phyloP scores from a whole-genome alignment of 768 basidiomycete species.

The Gautieria morchelliformis region DNA sequence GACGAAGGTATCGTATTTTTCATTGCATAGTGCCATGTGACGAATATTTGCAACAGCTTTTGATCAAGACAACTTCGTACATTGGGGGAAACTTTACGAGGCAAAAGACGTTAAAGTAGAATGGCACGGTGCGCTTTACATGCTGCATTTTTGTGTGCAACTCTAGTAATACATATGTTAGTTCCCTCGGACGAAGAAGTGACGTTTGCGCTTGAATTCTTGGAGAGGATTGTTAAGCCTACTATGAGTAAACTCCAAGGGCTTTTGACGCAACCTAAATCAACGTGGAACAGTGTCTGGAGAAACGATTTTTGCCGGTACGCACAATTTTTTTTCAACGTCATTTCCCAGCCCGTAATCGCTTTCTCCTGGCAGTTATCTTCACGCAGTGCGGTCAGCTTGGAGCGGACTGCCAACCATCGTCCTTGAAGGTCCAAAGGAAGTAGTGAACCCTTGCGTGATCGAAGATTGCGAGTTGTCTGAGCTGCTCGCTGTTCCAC shows the following conservation, averaged over 20 bases:
- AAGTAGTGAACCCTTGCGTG: conserved; percentile 46
- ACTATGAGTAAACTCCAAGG: conserved; percentile 56
- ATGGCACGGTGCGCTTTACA: conserved; percentile 66
- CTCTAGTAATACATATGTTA: conserved; percentile 12
- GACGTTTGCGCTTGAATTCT: conserved; percentile 66
- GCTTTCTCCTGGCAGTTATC: conserved; percentile 33
- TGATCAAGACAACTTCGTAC: conserved; percentile 46
- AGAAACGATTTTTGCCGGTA: conserved; percentile 84
- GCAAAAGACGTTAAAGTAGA: conserved; percentile 71
- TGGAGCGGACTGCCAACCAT: conserved; percentile 73
- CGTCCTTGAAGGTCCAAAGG: conserved; percentile 46
- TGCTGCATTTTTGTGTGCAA: background rate
- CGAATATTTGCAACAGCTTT: conserved; percentile 35
- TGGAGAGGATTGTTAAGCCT: conserved; percentile 59
- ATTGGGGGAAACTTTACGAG: conserved; percentile 78
- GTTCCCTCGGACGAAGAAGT: conserved; percentile 66
- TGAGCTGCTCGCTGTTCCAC: conserved; percentile 56
- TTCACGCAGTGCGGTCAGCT: conserved; percentile 63
- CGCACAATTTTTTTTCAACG: conserved; percentile 10
- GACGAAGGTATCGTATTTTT: conserved; percentile 45
- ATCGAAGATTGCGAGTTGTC: conserved; percentile 55
- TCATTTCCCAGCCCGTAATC: background rate
- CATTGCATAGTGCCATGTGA: background rate
- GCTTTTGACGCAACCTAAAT: conserved; percentile 41
- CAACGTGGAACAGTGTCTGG: conserved; percentile 52